Evolutionary conservation across 2,329 filamentous ascomycete species (phyloP).

Genomic region (Alternaria angustiovoidea): DNA sequence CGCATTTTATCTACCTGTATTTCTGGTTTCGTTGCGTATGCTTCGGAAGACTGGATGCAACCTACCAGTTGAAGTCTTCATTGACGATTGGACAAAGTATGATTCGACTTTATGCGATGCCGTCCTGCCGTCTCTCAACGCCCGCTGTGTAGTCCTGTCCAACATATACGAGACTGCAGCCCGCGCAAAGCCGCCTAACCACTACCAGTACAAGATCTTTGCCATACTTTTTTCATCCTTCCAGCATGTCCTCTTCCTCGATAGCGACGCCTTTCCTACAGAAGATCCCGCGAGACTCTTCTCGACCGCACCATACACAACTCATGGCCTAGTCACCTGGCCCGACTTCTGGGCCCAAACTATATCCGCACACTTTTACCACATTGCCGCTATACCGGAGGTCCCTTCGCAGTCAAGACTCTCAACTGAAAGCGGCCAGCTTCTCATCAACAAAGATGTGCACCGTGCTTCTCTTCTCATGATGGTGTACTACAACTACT

Average conservation of each 20-base stretch:
- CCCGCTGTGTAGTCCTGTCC: constrained; percentile 48
- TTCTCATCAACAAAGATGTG: constrained; percentile 59
- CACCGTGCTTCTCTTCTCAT: constrained; percentile 60
- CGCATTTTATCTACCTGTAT: constrained; percentile 58
- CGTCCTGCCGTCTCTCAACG: constrained; percentile 50
- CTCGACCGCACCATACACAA: constrained; percentile 60
- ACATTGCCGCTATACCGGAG: constrained; percentile 52
- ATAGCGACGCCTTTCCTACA: constrained; percentile 64
- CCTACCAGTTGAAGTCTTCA: constrained; percentile 59
- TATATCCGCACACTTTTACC: constrained; percentile 55
- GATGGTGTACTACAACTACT: constrained; percentile 64
- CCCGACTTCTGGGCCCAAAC: constrained; percentile 63
- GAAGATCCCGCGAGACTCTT: constrained; percentile 59
- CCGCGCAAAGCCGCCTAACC: constrained; percentile 27
- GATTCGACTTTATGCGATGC: constrained; percentile 50
- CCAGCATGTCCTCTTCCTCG: constrained; percentile 66
- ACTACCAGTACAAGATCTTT: constrained; percentile 65
- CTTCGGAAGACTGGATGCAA: constrained; percentile 60
- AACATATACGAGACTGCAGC: constrained; percentile 30
- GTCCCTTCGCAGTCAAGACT: constrained; percentile 39
- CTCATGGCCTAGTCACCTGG: constrained; percentile 64
- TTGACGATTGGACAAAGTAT: constrained; percentile 49
- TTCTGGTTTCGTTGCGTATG: constrained; percentile 61
- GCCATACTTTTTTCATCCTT: constrained; percentile 67
- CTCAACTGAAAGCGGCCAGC: constrained; percentile 59